phyloP scores from a whole-genome alignment of 352 stramenopile species.

The Phytophthora aleatoria region DNA sequence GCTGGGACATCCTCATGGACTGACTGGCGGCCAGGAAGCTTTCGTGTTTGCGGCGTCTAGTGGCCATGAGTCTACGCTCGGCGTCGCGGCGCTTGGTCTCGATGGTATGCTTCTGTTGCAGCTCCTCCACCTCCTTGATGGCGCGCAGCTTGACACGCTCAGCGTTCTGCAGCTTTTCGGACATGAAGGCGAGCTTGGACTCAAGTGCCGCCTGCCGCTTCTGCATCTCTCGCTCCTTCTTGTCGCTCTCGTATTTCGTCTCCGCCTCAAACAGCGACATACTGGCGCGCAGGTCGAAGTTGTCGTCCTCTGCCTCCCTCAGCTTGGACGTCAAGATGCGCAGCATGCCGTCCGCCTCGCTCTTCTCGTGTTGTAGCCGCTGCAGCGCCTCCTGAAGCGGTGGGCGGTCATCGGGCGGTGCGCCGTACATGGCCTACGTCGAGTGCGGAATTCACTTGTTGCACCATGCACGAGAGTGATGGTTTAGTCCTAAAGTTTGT shows the following conservation, averaged over 20 bases:
- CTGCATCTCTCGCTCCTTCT: conserved; percentile 49
- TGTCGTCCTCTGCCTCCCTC: conserved; percentile 56
- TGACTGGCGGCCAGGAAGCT: conserved; percentile 60
- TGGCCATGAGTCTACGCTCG: conserved; percentile 66
- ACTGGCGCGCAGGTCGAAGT: conserved; percentile 61
- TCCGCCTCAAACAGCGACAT: conserved; percentile 63
- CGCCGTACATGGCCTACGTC: conserved; percentile 11
- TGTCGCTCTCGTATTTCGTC: conserved; percentile 43
- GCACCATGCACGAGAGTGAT: conserved; percentile 10
- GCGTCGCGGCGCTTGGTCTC: conserved; percentile 73
- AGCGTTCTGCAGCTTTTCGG: conserved; percentile 57
- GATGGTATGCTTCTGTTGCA: conserved; percentile 59
- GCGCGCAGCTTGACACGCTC: conserved; percentile 59
- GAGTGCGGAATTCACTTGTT: conserved; percentile 20
- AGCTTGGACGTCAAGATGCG: conserved; percentile 58
- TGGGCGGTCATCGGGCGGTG: neutral
- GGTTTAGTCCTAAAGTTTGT: conserved; percentile 7
- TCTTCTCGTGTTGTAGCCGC: conserved; percentile 54
- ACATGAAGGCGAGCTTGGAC: conserved; percentile 60
- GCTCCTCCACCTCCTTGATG: conserved; percentile 56
- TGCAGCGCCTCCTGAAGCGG: conserved; percentile 42
- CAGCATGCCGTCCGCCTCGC: conserved; percentile 58
- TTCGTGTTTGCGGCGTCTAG: conserved; percentile 66
- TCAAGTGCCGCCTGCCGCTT: conserved; percentile 54
- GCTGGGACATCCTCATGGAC: conserved; percentile 28